A percentile compares a stretch with the other conserved stretches of the same genome.
Conservation (phyloP, 306 rosid species). For the Canavalia gladiata region DNA sequence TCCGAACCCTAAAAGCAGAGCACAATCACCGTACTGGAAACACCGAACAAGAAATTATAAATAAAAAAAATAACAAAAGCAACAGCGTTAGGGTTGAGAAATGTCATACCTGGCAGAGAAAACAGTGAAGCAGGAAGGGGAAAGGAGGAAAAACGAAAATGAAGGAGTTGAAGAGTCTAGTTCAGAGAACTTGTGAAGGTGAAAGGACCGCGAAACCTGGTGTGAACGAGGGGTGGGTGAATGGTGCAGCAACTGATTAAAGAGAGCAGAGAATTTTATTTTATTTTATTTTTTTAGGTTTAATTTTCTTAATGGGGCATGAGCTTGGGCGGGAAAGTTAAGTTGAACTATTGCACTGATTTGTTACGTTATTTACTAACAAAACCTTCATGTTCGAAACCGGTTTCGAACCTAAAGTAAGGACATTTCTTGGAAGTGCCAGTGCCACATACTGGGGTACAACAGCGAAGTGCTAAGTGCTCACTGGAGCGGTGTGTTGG, state of each 20-base stretch:
- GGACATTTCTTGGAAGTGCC: slow-evolving; percentile 11
- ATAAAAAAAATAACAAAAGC: background rate
- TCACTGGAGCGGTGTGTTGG: background rate
- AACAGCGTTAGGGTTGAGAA: slow-evolving; percentile 37
- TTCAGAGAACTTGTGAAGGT: slow-evolving; percentile 43
- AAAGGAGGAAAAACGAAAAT: background rate
- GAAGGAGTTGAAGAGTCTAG: slow-evolving; percentile 13
- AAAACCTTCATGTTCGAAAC: background rate
- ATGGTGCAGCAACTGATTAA: slow-evolving; percentile 15
- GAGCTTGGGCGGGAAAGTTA: slow-evolving; percentile 72
- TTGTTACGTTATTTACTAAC: slow-evolving; percentile 44
- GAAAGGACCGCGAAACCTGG: slow-evolving; percentile 18
- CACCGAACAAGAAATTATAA: background rate
- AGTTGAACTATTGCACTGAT: slow-evolving; percentile 11
- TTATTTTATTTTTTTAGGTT: background rate
- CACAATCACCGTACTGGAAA: background rate
- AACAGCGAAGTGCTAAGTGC: background rate
- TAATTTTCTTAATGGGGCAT: background rate
- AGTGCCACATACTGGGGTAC: too few relatives aligned
- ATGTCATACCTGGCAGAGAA: slow-evolving; percentile 2
- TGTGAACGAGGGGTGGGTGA: background rate
- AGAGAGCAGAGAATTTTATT: background rate
- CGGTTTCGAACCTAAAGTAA: background rate
- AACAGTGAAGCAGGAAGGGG: background rate
- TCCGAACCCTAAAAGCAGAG: slow-evolving; percentile 54